Conservation (phyloP, 2,329 filamentous ascomycete genomes). For the Xylariaceae sp. region DNA sequence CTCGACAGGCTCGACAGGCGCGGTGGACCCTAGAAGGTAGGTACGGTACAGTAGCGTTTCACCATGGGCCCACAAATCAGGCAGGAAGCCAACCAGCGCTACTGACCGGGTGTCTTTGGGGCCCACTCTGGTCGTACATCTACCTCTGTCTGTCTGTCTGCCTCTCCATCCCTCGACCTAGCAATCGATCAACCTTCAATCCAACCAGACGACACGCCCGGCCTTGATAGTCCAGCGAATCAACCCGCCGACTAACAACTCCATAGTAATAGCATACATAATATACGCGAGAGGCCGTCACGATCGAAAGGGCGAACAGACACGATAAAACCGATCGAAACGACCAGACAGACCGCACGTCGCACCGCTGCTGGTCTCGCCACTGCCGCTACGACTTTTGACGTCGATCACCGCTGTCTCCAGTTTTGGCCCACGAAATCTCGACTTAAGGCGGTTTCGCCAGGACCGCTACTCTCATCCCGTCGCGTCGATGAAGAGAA, state of each 20-base stretch:
- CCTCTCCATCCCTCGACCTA: conserved; percentile 15
- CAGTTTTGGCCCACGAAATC: not conserved
- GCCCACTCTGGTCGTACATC: not conserved
- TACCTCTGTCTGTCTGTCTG: conserved; percentile 2
- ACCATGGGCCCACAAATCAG: not conserved
- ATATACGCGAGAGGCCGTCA: not conserved
- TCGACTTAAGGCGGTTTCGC: conserved; percentile 13
- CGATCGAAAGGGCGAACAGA: not conserved
- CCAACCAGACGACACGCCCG: conserved; percentile 13
- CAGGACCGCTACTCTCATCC: conserved; percentile 10
- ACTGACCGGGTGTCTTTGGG: not conserved
- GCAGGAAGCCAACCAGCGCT: not conserved
- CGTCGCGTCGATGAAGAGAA: conserved; percentile 17
- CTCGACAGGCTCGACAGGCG: not conserved
- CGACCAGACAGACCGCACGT: conserved; percentile 8
- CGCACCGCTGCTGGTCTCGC: conserved; percentile 9
- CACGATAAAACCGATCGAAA: too few relatives aligned
- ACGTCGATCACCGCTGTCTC: conserved; percentile 3
- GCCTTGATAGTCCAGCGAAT: conserved; percentile 9
- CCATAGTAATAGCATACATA: not conserved
- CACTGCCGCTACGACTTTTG: conserved; percentile 2
- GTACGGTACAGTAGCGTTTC: not conserved
- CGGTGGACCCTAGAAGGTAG: not conserved
- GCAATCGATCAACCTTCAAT: conserved; percentile 14
- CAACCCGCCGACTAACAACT: not conserved